Percentiles rank a stretch among this genome's conserved stretches.
Conservation (phyloP, 257 asterid genomes). For the Solanum lignicaule region DNA sequence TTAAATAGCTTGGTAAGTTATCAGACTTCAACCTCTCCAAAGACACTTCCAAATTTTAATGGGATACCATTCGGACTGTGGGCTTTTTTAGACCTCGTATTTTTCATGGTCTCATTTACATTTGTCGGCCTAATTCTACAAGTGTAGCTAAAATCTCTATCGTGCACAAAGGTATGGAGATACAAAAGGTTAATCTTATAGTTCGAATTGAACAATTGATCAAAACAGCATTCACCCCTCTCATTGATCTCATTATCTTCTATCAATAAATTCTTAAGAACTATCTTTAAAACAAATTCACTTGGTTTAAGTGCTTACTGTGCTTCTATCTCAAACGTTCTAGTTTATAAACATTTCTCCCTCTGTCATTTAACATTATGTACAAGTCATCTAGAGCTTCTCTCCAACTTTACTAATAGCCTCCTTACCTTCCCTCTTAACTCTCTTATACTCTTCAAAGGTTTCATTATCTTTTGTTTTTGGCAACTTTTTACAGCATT, state of each 20-base stretch:
- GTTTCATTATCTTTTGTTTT: not conserved
- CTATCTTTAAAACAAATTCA: not conserved
- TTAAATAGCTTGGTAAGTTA: no score
- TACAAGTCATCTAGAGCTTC: not conserved
- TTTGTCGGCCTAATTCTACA: not conserved
- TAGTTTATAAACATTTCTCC: not conserved
- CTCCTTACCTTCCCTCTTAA: not conserved
- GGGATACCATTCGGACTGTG: no score
- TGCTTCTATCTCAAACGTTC: not conserved
- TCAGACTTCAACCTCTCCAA: no score
- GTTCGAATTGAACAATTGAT: not conserved
- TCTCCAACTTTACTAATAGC: not conserved
- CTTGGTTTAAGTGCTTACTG: not conserved
- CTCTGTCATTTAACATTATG: not conserved
- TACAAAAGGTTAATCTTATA: not conserved
- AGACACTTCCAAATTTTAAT: no score
- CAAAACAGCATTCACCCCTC: not conserved
- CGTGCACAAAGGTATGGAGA: not conserved
- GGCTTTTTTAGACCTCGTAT: no score
- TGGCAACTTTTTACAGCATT: not conserved
- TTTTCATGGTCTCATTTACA: no score
- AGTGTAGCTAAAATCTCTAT: not conserved
- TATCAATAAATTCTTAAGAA: not conserved
- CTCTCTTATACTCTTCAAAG: not conserved
- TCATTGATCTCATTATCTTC: not conserved